phyloP scores from a whole-genome alignment of 78 protist genomes.

The Mantamonas sphyraenae region DNA sequence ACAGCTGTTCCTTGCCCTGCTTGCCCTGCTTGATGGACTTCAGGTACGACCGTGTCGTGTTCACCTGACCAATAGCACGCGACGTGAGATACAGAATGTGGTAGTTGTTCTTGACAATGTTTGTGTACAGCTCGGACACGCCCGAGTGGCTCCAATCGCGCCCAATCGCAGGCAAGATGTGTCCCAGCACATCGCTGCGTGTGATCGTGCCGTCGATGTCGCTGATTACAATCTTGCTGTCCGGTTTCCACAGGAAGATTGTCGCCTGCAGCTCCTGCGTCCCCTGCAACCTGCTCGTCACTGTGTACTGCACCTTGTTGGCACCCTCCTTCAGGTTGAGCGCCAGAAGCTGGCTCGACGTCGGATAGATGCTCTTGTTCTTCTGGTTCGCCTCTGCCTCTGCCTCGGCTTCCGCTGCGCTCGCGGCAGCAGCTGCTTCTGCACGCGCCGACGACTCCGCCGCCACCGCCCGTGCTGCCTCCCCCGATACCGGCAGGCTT shows the following conservation, averaged over 20 bases:
- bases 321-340: conserved; percentile 60
- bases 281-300: conserved; percentile 60
- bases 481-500: no score
- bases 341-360: conserved; percentile 12
- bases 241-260: conserved; percentile 59
- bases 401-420: no score
- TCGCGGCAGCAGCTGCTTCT: no score
- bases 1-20: conserved; percentile 10
- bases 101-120: conserved; percentile 76
- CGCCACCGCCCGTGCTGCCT: no score
- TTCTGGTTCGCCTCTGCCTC: conserved; percentile 25
- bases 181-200: conserved; percentile 85
- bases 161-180: conserved; percentile 77
- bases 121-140: conserved; percentile 69
- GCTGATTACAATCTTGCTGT: conserved; percentile 68
- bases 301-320: conserved; percentile 66
- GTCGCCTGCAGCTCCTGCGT: conserved; percentile 27
- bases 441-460: no score
- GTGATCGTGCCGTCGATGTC: conserved; percentile 97
- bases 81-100: conserved; percentile 77
- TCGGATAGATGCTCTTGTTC: conserved; percentile 32
- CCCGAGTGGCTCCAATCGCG: conserved; percentile 92
- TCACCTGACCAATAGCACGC: conserved; percentile 79
- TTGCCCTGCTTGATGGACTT: conserved; percentile 23
- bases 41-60: conserved; percentile 27